phyloP scores from a whole-genome alignment of 805 yeast species.

The Cyberlindnera mississippiensis region DNA sequence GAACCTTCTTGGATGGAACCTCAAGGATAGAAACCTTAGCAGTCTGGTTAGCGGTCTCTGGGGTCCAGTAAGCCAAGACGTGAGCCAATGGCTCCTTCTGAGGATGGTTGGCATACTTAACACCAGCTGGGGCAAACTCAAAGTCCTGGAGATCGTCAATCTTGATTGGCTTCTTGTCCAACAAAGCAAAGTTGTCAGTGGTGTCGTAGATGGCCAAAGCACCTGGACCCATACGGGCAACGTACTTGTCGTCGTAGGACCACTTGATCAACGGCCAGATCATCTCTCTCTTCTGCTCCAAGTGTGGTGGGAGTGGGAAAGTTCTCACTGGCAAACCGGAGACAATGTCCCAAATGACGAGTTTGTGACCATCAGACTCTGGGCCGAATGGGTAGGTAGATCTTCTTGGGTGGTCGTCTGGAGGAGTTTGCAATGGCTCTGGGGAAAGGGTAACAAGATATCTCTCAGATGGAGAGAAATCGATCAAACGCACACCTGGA shows the following conservation, averaged over 20 bases:
- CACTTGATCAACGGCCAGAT: constrained; percentile 97
- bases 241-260: constrained; percentile 88
- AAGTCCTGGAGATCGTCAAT: constrained; percentile 85
- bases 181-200: constrained; percentile 63
- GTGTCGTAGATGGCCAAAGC: constrained; percentile 89
- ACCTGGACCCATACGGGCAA: constrained; percentile 93
- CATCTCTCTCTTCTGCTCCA: constrained; percentile 61
- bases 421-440: constrained; percentile 70
- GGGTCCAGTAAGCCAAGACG: constrained; percentile 92
- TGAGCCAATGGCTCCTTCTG: constrained; percentile 53
- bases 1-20: constrained; percentile 73
- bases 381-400: constrained; percentile 77
- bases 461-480: constrained; percentile 89
- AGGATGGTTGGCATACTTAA: constrained; percentile 55
- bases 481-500: constrained; percentile 83
- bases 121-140: constrained; percentile 91
- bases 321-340: constrained; percentile 84
- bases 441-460: constrained; percentile 88
- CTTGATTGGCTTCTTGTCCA: constrained; percentile 82
- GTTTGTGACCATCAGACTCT: constrained; percentile 87
- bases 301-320: constrained; percentile 80
- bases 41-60: constrained; percentile 87
- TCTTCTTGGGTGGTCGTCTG: constrained; percentile 59
- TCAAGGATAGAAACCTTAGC: constrained; percentile 92
- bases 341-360: constrained; percentile 87